Percentiles rank a stretch among this genome's conserved stretches.
phyloP scores from a whole-genome alignment of 192 early-diverging fungal species.

The Coemansia sp. region DNA sequence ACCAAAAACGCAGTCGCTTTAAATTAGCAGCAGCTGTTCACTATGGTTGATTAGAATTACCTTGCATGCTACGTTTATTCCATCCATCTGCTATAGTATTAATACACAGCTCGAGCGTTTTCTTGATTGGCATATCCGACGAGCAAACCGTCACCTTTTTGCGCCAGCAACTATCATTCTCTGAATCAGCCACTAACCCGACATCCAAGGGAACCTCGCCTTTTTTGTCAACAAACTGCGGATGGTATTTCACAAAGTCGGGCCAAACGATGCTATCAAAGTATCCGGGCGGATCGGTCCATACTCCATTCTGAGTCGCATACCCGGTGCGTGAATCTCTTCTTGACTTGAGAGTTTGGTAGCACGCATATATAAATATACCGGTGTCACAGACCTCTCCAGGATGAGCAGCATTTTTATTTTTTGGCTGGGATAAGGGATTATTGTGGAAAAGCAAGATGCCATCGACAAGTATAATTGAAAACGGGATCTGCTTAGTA shows the following conservation, averaged over 20 bases:
- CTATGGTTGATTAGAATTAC: no score
- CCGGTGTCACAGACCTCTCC: constrained; percentile 25
- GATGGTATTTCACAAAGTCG: constrained; percentile 59
- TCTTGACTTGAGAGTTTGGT: constrained; percentile 64
- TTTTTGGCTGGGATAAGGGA: constrained; percentile 21
- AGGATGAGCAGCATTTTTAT: constrained; percentile 45
- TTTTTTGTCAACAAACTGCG: constrained; percentile 14
- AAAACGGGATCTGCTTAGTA: constrained; percentile 25
- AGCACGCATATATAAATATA: constrained; percentile 58
- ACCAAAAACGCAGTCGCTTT: no score
- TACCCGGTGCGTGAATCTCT: constrained; percentile 69
- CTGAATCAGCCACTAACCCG: no score
- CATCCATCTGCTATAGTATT: neutral
- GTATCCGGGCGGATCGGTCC: constrained; percentile 76
- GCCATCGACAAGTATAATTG: constrained; percentile 63
- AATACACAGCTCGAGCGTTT: neutral
- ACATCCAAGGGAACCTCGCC: constrained; percentile 12
- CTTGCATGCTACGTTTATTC: neutral
- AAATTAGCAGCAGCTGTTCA: no score
- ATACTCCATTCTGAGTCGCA: constrained; percentile 75
- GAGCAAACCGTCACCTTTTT: constrained; percentile 33
- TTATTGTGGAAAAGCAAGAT: constrained; percentile 74
- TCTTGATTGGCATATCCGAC: constrained; percentile 22
- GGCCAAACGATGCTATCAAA: constrained; percentile 80
- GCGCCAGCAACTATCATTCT: neutral